Evolutionary conservation across 495 filamentous ascomycete species (phyloP).

Genomic region (Lasiosphaeria ovina): DNA sequence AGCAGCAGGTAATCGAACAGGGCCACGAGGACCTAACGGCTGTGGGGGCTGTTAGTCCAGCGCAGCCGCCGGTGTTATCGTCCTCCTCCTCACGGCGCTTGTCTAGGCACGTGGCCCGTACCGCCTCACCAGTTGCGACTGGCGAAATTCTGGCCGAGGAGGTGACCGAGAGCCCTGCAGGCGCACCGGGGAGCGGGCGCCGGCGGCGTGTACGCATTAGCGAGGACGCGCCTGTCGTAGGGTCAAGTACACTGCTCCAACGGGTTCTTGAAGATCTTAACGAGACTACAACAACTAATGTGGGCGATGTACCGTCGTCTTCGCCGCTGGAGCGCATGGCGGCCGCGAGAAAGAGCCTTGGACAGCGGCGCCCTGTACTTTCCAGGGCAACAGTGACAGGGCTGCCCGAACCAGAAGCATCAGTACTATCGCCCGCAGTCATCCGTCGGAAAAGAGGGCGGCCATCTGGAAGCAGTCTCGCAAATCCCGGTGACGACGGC

Average conservation of each 20-base stretch:
- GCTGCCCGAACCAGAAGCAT: conserved; percentile 9
- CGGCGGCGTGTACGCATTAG: conserved; percentile 32
- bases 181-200: conserved; percentile 46
- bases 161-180: conserved; percentile 47
- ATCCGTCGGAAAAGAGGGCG: too few species aligned
- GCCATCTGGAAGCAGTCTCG: not conserved
- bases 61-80: not conserved
- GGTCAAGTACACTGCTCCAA: conserved; percentile 32
- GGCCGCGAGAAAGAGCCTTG: conserved; percentile 24
- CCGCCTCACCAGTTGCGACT: not conserved
- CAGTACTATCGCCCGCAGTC: conserved; percentile 13
- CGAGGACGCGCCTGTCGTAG: conserved; percentile 23
- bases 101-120: not conserved
- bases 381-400: not conserved
- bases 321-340: conserved; percentile 40
- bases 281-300: conserved; percentile 2
- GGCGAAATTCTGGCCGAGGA: conserved; percentile 23
- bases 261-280: conserved; percentile 28
- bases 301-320: conserved; percentile 29
- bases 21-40: not conserved
- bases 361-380: not conserved
- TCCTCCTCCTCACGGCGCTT: not conserved
- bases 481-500: conserved; percentile 11
- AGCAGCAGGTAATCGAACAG: not conserved
- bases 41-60: not conserved